Evolutionary conservation across 2,329 filamentous ascomycete genomes (phyloP).

Genomic region (Calonectria henricotiae): DNA sequence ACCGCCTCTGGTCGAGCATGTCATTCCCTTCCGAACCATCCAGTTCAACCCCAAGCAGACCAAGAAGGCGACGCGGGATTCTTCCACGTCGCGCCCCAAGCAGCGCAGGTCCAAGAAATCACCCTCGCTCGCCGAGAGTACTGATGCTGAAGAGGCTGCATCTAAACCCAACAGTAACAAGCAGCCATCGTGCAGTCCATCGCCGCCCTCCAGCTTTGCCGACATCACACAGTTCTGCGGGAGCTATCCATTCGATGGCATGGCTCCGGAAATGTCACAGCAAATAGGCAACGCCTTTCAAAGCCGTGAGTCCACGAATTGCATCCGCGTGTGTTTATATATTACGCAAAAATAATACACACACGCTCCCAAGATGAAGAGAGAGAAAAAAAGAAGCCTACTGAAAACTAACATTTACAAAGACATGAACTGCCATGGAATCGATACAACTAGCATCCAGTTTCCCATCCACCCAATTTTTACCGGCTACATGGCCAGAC

Average conservation of each 20-base stretch:
- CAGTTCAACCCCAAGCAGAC: conserved; percentile 23
- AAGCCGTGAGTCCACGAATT: conserved; percentile 11
- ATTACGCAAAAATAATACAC: not conserved
- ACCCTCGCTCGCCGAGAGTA: not conserved
- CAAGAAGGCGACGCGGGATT: not conserved
- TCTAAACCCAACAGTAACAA: not conserved
- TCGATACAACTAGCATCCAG: conserved; percentile 18
- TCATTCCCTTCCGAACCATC: conserved; percentile 13
- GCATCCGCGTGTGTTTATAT: not conserved
- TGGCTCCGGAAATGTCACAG: conserved; percentile 23
- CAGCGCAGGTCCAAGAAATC: conserved; percentile 10
- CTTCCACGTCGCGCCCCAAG: conserved; percentile 12
- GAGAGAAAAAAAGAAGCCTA: not conserved
- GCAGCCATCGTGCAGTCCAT: conserved; percentile 2
- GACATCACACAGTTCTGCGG: conserved; percentile 17
- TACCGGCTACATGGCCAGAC: conserved; percentile 23
- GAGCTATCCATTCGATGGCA: conserved; percentile 27
- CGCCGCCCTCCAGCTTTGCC: conserved; percentile 2
- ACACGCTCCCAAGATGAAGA: not conserved
- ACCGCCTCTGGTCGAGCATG: conserved; percentile 8
- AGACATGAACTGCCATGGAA: conserved; percentile 26
- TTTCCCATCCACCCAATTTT: conserved; percentile 27
- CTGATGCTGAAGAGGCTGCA: not conserved
- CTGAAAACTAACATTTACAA: not conserved
- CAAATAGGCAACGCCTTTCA: conserved; percentile 25